Evolutionary conservation across 1,139 yeast species (phyloP), one percentile per base, ranked within the genome.

Genomic region (Candida frijolesensis): DNA sequence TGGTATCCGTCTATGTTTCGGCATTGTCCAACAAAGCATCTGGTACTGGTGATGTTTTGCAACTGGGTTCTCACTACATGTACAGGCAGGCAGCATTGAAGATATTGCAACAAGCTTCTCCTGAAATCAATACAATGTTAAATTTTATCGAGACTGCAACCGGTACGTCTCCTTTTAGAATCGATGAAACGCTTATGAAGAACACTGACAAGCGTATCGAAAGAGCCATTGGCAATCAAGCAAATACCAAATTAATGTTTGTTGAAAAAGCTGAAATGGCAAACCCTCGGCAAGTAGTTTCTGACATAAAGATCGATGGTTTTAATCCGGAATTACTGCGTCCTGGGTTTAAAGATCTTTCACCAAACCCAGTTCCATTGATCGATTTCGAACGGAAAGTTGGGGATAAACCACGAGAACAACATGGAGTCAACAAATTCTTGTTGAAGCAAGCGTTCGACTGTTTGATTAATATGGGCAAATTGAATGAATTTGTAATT

Each of bases 381-480:
- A 70, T 73, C 14, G 74, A 71, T 50, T 65, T 72, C 45, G 51
- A 65, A 3, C 61, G 77, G 27, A 66, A 12, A 25, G 14, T 12
- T 3, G 19, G 15, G 12, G 14, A 14, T 15, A 22, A 39, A 41
- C 32, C 19, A 6, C 15, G 22, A 19, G 12, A 25, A 7, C 37
- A 54, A 58, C 44, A 45, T 54, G 6, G 64, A 56, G 3, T 59
- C 61, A 52, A 74, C 54, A 67, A 64, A 48, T 75, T 72, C 50
- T 50, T 74, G n/a, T 57, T 74, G 40, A 65, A 65, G 53, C 60
- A 61, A 22, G 60, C 63, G 1, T 58, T 76, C 35, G 78, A 75
- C 49, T 68, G 68, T 1, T 60, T 76, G 27, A 46, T 64, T 18
- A 62, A 64, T 27, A 53, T 75, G 48, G 79, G 78, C 11, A 64